Base-by-base conservation (phyloP, 495 filamentous ascomycete genomes). In the Collariella sp. region DNA sequence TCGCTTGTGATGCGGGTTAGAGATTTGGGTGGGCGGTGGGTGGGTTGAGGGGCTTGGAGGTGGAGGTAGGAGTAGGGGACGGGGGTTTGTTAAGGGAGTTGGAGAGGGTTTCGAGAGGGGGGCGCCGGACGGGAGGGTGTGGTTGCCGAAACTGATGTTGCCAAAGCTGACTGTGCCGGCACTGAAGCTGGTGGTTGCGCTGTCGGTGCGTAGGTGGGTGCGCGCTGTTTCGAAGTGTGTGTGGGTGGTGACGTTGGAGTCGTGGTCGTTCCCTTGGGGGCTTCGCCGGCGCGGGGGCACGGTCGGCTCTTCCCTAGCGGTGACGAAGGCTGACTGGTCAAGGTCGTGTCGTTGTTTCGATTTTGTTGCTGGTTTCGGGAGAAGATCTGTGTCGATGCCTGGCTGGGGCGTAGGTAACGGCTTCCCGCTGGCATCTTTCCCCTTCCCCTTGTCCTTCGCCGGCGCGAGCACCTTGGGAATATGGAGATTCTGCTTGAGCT, bases 31-130 rank as follows among this genome's bases (percentile, higher is more conserved):
- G 41, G 38, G 2, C 34, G 13, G 3, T 46, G 41, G 12, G 31
- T 44, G 10, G 34, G 6, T 11, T 60, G 53, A 22, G 55, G 52
- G 1, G 55, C 46, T 7, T n/a, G n/a, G n/a, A n/a, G n/a, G n/a
- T n/a, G n/a, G n/a, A n/a, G n/a, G n/a, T n/a, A n/a, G n/a, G n/a
- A n/a, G 60, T 52, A 7, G 60, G 51, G 6, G 58, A 31, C 2
- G 65, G 42, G 0, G 70, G 53, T 38, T 68, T 71, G 58, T 75
- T 75, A 9, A 74, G 57, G 1, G 60, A 50, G 54, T 64, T 73
- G 23, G 62, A 58, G 12, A 62, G 68, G n/a, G 60, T 59, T 36
- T 76, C 71, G 72, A 69, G 7, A 78, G 67, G 0, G 72, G 69
- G 5, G 48, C 59, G 16, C 39, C 50, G 16, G 65, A 52, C 36